Percentiles rank a stretch among this genome's conserved stretches.
Evolutionary conservation across 371 early-diverging fungal genomes (phyloP).

Genomic region (Synchytrium microbalum): DNA sequence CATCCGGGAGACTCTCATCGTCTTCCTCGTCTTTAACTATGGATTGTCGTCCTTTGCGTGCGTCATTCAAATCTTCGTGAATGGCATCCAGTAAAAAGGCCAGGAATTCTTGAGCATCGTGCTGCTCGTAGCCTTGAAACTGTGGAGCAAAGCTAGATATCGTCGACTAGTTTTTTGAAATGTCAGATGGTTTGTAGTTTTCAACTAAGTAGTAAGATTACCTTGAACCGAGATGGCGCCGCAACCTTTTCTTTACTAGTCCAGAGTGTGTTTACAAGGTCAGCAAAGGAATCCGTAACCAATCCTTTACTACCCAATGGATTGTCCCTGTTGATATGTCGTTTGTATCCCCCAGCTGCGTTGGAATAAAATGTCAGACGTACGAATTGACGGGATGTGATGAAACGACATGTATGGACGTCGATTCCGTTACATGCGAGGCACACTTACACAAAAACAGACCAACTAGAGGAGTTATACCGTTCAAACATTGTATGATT

Average conservation of each 20-base stretch:
- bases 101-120: constrained; percentile 55
- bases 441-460: constrained; percentile 55
- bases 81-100: constrained; percentile 41
- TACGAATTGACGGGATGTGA: not conserved
- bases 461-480: constrained; percentile 72
- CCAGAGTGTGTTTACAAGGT: constrained; percentile 32
- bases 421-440: not conserved
- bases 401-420: not conserved
- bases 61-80: constrained; percentile 50
- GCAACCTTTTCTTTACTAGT: constrained; percentile 24
- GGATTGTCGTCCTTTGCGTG: constrained; percentile 7
- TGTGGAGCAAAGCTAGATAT: constrained; percentile 15
- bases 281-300: constrained; percentile 30
- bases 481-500: constrained; percentile 86
- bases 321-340: constrained; percentile 65
- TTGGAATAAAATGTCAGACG: too few species aligned
- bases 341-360: constrained; percentile 55
- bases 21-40: constrained; percentile 65
- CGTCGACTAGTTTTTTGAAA: too few species aligned
- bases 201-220: too few species aligned
- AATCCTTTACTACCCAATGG: constrained; percentile 73
- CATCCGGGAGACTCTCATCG: constrained; percentile 28
- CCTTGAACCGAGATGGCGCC: constrained; percentile 34
- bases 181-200: too few species aligned
- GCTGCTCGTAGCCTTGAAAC: constrained; percentile 48